Evolutionary conservation across 345 rosid genomes (phyloP), one percentile per base, ranked within the genome.

Genomic region (Punica granatum): DNA sequence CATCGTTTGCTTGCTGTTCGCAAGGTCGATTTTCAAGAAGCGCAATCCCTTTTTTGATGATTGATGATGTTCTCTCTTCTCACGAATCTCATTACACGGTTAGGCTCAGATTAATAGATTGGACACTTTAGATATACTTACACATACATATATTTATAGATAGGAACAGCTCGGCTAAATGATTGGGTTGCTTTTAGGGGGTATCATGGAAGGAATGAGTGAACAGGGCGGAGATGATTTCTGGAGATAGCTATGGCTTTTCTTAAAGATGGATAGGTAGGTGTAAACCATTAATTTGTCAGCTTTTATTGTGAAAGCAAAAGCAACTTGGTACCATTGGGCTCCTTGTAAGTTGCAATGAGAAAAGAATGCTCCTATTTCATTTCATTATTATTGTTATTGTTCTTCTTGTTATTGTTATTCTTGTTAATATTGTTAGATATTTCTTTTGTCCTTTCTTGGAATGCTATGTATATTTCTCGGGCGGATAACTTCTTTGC

Each of bases 1-100:
- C 4, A 26, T 88, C 56, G 93, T 79, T 61, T 86, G 84, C 74
- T 66, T 92, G 80, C 67, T 92, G 85, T 90, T 83, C 71, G 65
- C 68, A 4, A 83, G 60, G 75, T 80, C 90, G 14, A 56, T 78
- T 6, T n/a, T 80, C 67, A 90, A 86, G 83, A 92, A 78, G 80
- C 77, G 81, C 18, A 72, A 32, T 1, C 69, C 75, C 70, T 85
- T 81, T 74, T 41, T 76, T 69, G 74, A 81, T 30, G 77, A 53
- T 53, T 53, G 75, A 62, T 25, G 16, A 2, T n/a, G 16, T 18
- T 34, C 5, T 21, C 65, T 7, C 44, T 30, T 32, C n/a, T 18
- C 65, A 23, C 10, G 37, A 8, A n/a, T 53, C 30, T 3, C 9
- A 25, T 25, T 23, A 10, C 1, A 25, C 59, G 31, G 3, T 11